A percentile compares a stretch with the other conserved stretches of the same genome.
Conservation (phyloP, 2,329 filamentous ascomycete species). For the Pseudogymnoascus sp. region DNA sequence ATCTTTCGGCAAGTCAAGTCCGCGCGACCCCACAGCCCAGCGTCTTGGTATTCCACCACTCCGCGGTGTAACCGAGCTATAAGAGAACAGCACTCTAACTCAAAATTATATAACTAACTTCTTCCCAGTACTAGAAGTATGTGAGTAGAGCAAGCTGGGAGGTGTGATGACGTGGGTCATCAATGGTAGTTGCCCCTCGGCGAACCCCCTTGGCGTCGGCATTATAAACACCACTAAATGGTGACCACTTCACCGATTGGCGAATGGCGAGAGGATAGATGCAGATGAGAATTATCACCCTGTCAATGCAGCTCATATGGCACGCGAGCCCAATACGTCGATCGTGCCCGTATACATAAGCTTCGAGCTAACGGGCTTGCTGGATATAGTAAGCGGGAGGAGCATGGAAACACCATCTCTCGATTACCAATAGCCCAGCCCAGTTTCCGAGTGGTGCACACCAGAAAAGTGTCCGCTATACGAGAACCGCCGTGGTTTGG, state of each 20-base stretch:
- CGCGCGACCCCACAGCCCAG: neutral
- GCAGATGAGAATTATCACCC: neutral
- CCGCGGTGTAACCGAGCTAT: neutral
- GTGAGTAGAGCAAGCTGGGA: neutral
- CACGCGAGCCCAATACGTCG: neutral
- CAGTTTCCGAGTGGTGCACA: neutral
- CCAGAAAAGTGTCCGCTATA: neutral
- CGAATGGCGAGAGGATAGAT: neutral
- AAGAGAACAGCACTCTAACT: neutral
- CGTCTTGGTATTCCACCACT: constrained; percentile 1
- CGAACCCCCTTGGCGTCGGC: neutral
- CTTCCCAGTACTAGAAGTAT: neutral
- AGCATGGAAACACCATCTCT: neutral
- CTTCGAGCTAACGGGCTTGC: neutral
- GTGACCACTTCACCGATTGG: neutral
- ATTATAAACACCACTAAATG: neutral
- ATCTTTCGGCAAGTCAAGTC: neutral
- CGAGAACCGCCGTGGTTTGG: neutral
- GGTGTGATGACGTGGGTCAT: neutral
- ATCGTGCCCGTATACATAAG: neutral
- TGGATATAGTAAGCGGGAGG: neutral
- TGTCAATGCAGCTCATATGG: neutral
- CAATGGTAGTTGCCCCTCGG: neutral
- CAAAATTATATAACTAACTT: neutral
- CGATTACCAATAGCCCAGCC: neutral